These are phyloP conservation scores for Candida quercuum DNA, from an alignment of 805 yeast species.

Conservation along the genomic window DNA sequence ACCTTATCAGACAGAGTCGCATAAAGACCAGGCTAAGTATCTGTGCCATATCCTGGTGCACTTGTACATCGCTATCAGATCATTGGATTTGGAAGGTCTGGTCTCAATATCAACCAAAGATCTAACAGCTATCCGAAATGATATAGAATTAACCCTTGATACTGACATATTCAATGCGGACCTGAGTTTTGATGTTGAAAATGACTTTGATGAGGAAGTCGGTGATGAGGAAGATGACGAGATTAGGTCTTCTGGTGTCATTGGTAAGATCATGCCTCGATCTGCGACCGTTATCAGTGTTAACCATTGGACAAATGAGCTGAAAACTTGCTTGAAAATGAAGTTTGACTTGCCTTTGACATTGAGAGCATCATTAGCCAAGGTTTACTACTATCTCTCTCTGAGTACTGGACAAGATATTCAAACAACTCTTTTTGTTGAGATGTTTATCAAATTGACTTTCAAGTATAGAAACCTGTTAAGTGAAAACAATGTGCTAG, in stretches of 20 bases:
- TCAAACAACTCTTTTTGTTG: conserved; percentile 54
- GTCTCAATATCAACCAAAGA: conserved; percentile 65
- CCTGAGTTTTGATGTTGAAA: conserved; percentile 31
- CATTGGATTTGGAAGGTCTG: conserved; percentile 70
- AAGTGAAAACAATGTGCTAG: conserved; percentile 21
- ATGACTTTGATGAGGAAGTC: conserved; percentile 32
- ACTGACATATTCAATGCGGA: conserved; percentile 43
- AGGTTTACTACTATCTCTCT: conserved; percentile 66
- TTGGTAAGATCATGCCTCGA: conserved; percentile 56
- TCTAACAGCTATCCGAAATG: conserved; percentile 40
- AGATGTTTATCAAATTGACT: conserved; percentile 54
- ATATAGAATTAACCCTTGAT: conserved; percentile 45
- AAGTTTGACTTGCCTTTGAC: conserved; percentile 73
- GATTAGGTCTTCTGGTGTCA: conserved; percentile 35
- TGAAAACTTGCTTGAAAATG: conserved; percentile 71
- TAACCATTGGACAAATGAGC: conserved; percentile 83
- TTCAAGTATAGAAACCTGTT: conserved; percentile 28
- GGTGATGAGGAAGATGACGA: conserved; percentile 32
- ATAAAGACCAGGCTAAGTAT: conserved; percentile 64
- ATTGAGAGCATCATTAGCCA: conserved; percentile 54
- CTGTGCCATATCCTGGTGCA: conserved; percentile 76
- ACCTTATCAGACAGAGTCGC: conserved; percentile 73
- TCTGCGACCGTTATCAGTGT: conserved; percentile 73
- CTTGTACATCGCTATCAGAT: conserved; percentile 68
- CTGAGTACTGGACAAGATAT: conserved; percentile 68